Evolutionary conservation across 2,329 filamentous ascomycete species (phyloP), one percentile per base, ranked within the genome.

Genomic region (Trichoderma sp.): DNA sequence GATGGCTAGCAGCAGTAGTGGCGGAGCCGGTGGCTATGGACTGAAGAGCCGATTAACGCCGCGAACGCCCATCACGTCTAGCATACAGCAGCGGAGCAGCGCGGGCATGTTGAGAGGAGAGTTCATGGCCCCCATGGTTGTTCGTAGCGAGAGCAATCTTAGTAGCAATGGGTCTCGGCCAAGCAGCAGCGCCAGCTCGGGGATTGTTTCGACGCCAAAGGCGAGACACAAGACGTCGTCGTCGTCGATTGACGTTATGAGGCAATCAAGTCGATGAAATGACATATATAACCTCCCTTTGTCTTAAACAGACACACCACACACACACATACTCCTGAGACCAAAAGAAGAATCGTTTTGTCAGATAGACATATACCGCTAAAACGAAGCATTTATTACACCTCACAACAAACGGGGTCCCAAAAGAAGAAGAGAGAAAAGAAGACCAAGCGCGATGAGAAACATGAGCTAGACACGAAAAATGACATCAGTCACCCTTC

Each of bases 81-180:
- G 79, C 59, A 78, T 79, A 64, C 76, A 77, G 53, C 75, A 67
- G 77, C 77, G 77, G n/a, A 78, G 79, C 76, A 78, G 79, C 76
- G 41, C 53, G n/a, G 72, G 75, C 1, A 67, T 66, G 33, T 53
- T 78, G 2, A 35, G 78, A 24, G 75, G 68, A 29, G 79, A 79
- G 27, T 74, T 75, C 7, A 75, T 65, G 2, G 74, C 81, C 1
- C 80, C 83, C 27, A 81, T 83, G 79, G 81, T 83, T 11, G 80
- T 82, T 31, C 82, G 84, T 56, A 85, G 84, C 74, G 83, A 86
- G 33, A 85, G 85, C 80, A 83, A 81, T 71, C 72, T 83, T 67
- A 84, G 85, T 75, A n/a, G 59, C 59, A 29, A 29, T 18, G 27
- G 56, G n/a, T 50, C 67, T 53, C 60, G 66, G 11, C 53, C 80